A percentile compares a stretch with the other conserved stretches of the same genome.
These are phyloP conservation scores for Xylaria intraflava DNA, from an alignment of 495 filamentous ascomycete species.

Conservation along the genomic window DNA sequence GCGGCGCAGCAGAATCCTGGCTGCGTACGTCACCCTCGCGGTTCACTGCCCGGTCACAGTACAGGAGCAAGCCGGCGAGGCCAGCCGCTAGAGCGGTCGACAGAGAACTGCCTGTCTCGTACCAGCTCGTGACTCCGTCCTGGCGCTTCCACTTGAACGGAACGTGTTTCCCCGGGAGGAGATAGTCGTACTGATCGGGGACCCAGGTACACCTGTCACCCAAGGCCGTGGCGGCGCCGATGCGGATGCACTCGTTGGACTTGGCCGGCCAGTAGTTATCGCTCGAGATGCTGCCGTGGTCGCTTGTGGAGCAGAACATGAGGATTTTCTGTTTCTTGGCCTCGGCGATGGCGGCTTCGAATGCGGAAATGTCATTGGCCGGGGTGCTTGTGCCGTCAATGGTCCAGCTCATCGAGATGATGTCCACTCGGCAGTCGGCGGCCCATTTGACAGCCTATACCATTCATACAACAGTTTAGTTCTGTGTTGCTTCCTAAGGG, in stretches of 20 bases:
- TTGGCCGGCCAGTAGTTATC: no score
- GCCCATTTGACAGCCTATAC: neutral
- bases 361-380: no score
- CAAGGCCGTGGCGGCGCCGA: neutral
- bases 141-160: no score
- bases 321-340: neutral
- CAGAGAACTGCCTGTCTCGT: neutral
- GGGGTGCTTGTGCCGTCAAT: neutral
- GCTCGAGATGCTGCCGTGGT: neutral
- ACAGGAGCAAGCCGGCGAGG: neutral
- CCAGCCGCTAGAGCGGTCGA: neutral
- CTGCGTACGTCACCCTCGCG: no score
- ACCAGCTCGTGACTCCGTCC: no score
- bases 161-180: neutral
- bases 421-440: neutral
- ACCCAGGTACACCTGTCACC: neutral
- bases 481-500: neutral
- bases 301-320: neutral
- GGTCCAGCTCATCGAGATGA: neutral
- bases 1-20: no score
- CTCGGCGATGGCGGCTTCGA: neutral
- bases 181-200: neutral
- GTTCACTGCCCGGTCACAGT: no score
- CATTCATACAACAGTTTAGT: neutral
- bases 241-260: no score